Conservation (phyloP, 2,329 filamentous ascomycete species). For the Fusarium solani-melongenae region DNA sequence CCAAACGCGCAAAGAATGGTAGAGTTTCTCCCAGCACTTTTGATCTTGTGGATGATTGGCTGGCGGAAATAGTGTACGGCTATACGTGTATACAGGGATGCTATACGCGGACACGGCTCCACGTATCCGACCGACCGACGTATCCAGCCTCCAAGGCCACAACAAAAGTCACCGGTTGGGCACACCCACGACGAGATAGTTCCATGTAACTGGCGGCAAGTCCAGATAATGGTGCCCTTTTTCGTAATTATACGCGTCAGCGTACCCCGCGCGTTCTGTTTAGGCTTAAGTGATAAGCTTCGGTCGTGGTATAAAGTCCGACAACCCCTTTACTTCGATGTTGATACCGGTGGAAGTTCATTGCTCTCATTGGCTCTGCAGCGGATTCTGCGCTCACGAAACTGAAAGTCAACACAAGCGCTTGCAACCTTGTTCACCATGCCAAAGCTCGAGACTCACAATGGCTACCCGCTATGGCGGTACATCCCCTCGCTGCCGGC, state of each 20-base stretch:
- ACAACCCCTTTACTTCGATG: neutral
- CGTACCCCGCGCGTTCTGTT: neutral
- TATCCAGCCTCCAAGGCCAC: neutral
- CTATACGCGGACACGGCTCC: neutral
- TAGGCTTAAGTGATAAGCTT: neutral
- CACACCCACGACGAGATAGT: neutral
- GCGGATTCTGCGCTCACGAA: neutral
- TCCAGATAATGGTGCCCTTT: neutral
- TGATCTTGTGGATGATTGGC: neutral
- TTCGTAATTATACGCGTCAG: constrained; percentile 3
- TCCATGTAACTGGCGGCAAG: neutral
- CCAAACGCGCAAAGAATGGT: neutral
- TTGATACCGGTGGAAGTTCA: neutral
- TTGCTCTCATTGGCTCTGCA: neutral
- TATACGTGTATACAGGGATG: neutral
- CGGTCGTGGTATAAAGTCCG: neutral
- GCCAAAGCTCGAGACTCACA: constrained; percentile 37
- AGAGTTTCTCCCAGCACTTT: neutral
- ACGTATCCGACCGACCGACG: neutral
- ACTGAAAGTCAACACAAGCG: neutral
- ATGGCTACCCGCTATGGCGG: constrained; percentile 37
- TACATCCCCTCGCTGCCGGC: constrained; percentile 57
- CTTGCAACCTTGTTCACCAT: constrained; percentile 1
- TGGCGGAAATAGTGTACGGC: neutral
- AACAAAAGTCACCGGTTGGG: neutral